These are phyloP conservation scores for Ceratobasidium papillatum DNA, from an alignment of 1,284 basidiomycete species.

Conservation along the genomic window DNA sequence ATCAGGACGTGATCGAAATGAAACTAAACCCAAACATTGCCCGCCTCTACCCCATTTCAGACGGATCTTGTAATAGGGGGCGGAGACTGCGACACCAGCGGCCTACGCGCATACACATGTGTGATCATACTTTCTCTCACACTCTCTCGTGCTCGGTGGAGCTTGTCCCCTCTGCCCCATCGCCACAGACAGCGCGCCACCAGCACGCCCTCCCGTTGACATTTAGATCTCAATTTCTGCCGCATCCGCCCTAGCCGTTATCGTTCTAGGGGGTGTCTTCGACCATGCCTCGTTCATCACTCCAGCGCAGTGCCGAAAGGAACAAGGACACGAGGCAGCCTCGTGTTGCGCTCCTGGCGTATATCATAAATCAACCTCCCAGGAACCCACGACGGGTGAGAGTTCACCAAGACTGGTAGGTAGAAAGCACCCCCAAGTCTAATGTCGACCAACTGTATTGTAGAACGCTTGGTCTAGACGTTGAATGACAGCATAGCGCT, in stretches of 20 bases:
- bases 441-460: background rate
- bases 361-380: conserved; percentile 11
- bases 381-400: conserved; percentile 2
- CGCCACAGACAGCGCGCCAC: background rate
- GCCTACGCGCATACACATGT: conserved; percentile 1
- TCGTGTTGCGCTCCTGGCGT: conserved; percentile 25
- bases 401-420: background rate
- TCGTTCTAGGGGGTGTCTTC: background rate
- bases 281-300: background rate
- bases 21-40: conserved; percentile 13
- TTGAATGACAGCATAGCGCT: background rate
- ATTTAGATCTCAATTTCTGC: background rate
- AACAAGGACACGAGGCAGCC: conserved; percentile 29
- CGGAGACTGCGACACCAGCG: background rate
- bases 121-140: too few relatives aligned
- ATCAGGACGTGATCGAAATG: conserved; percentile 18
- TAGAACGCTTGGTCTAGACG: background rate
- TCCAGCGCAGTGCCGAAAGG: conserved; percentile 3
- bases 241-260: conserved; percentile 20
- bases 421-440: background rate
- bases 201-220: background rate
- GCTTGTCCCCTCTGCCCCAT: background rate
- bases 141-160: too few relatives aligned
- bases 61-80: background rate
- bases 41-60: conserved; percentile 17